Evolutionary conservation across 495 filamentous ascomycete genomes (phyloP).

Genomic region (Margaritispora aquatica): DNA sequence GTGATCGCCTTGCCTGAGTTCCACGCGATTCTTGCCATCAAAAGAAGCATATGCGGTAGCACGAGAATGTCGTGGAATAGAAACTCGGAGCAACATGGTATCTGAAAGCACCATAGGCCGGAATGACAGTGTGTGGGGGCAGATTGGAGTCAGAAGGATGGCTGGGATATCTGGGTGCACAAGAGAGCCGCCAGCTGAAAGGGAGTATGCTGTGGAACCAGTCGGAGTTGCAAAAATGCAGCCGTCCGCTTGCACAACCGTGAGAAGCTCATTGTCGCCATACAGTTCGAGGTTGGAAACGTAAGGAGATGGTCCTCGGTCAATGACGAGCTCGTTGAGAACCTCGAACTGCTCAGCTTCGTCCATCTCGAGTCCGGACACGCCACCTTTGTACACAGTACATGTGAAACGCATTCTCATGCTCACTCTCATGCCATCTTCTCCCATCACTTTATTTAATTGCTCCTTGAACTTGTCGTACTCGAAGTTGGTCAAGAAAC

Average conservation of each 20-base stretch:
- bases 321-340: conserved; percentile 95
- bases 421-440: conserved; percentile 89
- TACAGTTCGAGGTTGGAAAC: conserved; percentile 94
- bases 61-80: conserved; percentile 74
- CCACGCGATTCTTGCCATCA: conserved; percentile 90
- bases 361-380: conserved; percentile 45
- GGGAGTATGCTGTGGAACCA: conserved; percentile 89
- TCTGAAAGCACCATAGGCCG: conserved; percentile 98
- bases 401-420: conserved; percentile 97
- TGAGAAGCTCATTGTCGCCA: conserved; percentile 86
- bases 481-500: conserved; percentile 92
- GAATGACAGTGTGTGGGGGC: conserved; percentile 94
- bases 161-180: conserved; percentile 96
- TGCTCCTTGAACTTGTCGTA: conserved; percentile 76
- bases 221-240: conserved; percentile 97
- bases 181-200: conserved; percentile 91
- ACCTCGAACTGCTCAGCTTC: conserved; percentile 89
- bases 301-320: conserved; percentile 93
- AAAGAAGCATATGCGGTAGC: conserved; percentile 94
- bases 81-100: conserved; percentile 81
- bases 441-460: conserved; percentile 80
- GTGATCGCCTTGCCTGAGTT: conserved; percentile 85
- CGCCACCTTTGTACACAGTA: conserved; percentile 72
- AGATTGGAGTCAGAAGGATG: conserved; percentile 96
- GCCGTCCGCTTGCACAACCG: conserved; percentile 91